phyloP scores from a whole-genome alignment of 73 alveolate species.

The Tetrahymena malaccensis region DNA sequence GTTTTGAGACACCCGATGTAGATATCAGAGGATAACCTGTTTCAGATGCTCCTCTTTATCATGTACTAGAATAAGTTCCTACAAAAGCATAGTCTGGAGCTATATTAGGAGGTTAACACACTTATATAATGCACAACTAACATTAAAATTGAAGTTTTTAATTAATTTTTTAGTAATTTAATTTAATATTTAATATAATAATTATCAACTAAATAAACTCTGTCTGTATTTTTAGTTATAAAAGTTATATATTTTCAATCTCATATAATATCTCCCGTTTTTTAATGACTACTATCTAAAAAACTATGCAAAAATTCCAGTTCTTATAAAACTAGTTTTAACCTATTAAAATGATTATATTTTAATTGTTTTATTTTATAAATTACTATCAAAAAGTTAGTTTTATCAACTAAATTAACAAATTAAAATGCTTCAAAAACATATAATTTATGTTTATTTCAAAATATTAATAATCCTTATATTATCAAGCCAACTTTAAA shows the following conservation, averaged over 20 bases:
- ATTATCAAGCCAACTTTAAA: too few relatives aligned
- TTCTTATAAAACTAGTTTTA: too few relatives aligned
- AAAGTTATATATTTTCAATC: neutral
- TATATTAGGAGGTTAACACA: neutral
- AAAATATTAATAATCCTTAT: too few relatives aligned
- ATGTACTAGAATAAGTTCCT: neutral
- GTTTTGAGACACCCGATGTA: neutral
- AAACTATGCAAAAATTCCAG: too few relatives aligned
- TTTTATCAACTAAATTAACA: too few relatives aligned
- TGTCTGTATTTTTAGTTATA: neutral
- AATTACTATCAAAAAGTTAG: too few relatives aligned
- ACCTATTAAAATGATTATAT: too few relatives aligned
- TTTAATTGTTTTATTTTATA: too few relatives aligned
- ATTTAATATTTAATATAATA: neutral
- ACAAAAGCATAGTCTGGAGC: neutral
- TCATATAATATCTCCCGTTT: too few relatives aligned
- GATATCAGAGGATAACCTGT: neutral
- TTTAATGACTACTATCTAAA: neutral
- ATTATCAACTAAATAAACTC: neutral
- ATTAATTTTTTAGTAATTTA: neutral
- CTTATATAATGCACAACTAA: neutral
- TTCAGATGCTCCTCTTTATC: neutral
- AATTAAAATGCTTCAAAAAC: too few relatives aligned
- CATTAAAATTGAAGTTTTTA: neutral
- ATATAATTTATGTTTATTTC: too few relatives aligned